A percentile compares a stretch with the other conserved stretches of the same genome.
phyloP scores from a whole-genome alignment of 768 basidiomycete species.

The Hericium rajendrae region DNA sequence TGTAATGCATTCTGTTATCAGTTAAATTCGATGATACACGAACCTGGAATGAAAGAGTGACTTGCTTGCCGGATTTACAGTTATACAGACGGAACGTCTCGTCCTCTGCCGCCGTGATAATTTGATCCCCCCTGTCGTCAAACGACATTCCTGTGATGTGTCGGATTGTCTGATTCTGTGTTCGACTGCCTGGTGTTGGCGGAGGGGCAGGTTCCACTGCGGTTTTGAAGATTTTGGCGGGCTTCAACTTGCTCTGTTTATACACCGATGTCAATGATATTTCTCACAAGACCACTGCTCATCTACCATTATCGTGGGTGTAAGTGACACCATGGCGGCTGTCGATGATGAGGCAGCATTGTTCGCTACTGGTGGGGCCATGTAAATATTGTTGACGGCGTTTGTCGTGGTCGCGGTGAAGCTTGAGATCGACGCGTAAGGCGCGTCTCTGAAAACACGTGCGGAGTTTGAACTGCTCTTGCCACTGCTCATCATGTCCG shows the following conservation, averaged over 20 bases:
- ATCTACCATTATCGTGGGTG: slow-evolving; percentile 24
- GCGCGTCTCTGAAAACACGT: neutral
- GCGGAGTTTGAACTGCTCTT: slow-evolving; percentile 49
- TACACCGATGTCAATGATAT: neutral
- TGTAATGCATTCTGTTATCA: slow-evolving; percentile 14
- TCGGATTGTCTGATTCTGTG: slow-evolving; percentile 26
- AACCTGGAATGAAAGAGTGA: slow-evolving; percentile 21
- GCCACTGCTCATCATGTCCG: slow-evolving; percentile 40
- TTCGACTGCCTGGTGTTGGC: slow-evolving; percentile 32
- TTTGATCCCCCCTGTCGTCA: slow-evolving; percentile 80
- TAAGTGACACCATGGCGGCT: slow-evolving; percentile 15
- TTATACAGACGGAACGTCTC: slow-evolving; percentile 87
- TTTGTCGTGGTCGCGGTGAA: neutral
- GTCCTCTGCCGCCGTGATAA: slow-evolving; percentile 86
- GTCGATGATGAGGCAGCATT: slow-evolving; percentile 1
- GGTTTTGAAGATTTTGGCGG: slow-evolving; percentile 79
- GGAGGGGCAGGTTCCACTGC: slow-evolving; percentile 57
- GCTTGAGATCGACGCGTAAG: neutral
- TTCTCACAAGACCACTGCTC: neutral
- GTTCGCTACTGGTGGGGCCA: slow-evolving; percentile 9
- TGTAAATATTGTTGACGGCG: neutral
- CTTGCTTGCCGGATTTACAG: slow-evolving; percentile 90
- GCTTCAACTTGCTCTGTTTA: slow-evolving; percentile 63
- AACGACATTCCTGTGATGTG: slow-evolving; percentile 87
- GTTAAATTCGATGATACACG: slow-evolving; percentile 17